A percentile compares a stretch with the other conserved stretches of the same genome.
Conservation (phyloP, 495 filamentous ascomycete species). For the Aspergillus taichungensis region DNA sequence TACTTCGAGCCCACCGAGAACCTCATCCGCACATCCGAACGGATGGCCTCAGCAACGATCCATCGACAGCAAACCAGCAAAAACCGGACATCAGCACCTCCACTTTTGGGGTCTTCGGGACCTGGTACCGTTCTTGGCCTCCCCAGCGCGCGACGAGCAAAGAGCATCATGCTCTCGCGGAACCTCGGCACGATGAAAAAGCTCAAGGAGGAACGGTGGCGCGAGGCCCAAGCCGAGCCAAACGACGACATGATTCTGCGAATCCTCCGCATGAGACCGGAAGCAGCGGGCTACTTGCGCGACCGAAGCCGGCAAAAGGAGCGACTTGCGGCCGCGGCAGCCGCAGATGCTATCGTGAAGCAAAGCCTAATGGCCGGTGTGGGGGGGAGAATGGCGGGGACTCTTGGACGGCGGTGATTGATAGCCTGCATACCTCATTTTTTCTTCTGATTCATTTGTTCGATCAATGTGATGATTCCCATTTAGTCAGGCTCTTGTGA, state of each 20-base stretch:
- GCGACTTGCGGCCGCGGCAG: slow-evolving; percentile 76
- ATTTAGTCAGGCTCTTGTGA: background rate
- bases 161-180: slow-evolving; percentile 89
- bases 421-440: slow-evolving; percentile 7
- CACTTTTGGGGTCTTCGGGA: slow-evolving; percentile 48
- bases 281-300: slow-evolving; percentile 82
- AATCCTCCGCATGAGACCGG: slow-evolving; percentile 91
- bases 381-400: slow-evolving; percentile 55
- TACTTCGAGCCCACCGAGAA: slow-evolving; percentile 91
- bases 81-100: slow-evolving; percentile 67
- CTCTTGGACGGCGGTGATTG: slow-evolving; percentile 32
- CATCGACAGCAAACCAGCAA: slow-evolving; percentile 58
- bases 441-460: slow-evolving; percentile 9
- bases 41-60: slow-evolving; percentile 87
- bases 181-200: slow-evolving; percentile 95
- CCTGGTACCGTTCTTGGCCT: slow-evolving; percentile 59
- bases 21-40: slow-evolving; percentile 84
- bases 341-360: slow-evolving; percentile 88
- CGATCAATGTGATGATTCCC: background rate
- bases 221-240: slow-evolving; percentile 91
- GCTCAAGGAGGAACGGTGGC: slow-evolving; percentile 90
- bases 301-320: slow-evolving; percentile 92
- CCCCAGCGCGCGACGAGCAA: slow-evolving; percentile 64
- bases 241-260: slow-evolving; percentile 97
- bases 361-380: slow-evolving; percentile 73